Evolutionary conservation across 495 filamentous ascomycete species (phyloP).

Genomic region (Lichenothelia convexa): DNA sequence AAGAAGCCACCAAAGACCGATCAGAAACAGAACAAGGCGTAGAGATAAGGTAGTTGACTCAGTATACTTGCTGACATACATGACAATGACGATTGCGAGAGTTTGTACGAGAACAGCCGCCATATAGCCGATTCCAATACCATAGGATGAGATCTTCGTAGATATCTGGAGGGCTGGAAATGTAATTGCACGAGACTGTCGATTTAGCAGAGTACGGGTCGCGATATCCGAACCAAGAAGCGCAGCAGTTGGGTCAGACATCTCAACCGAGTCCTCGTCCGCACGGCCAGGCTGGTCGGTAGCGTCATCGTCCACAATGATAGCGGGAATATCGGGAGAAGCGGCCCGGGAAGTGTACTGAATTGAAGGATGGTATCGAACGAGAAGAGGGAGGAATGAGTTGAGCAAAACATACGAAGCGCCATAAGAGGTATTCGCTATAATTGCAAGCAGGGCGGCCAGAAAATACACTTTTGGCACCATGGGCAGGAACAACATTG

Average conservation of each 20-base stretch:
- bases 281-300: not conserved
- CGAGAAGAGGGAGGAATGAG: constrained; percentile 27
- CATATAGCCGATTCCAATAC: constrained; percentile 25
- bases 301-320: constrained; percentile 27
- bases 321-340: constrained; percentile 72
- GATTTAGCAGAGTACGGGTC: no score
- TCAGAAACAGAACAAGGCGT: constrained; percentile 45
- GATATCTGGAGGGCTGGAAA: constrained; percentile 21
- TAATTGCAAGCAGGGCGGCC: constrained; percentile 63
- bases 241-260: constrained; percentile 14
- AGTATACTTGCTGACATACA: constrained; percentile 11
- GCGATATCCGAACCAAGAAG: constrained; percentile 15
- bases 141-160: constrained; percentile 24
- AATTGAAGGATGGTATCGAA: constrained; percentile 23
- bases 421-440: constrained; percentile 64
- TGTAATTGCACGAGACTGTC: constrained; percentile 7
- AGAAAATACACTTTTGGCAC: constrained; percentile 56
- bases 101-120: constrained; percentile 22
- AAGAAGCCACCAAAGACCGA: constrained; percentile 86
- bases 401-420: constrained; percentile 27
- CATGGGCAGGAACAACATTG: constrained; percentile 78
- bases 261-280: constrained; percentile 7
- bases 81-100: constrained; percentile 19
- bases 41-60: constrained; percentile 13
- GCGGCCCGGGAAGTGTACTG: constrained; percentile 45